Evolutionary conservation across 1,284 basidiomycete species (phyloP).

Genomic region (Tilletia walkeri): DNA sequence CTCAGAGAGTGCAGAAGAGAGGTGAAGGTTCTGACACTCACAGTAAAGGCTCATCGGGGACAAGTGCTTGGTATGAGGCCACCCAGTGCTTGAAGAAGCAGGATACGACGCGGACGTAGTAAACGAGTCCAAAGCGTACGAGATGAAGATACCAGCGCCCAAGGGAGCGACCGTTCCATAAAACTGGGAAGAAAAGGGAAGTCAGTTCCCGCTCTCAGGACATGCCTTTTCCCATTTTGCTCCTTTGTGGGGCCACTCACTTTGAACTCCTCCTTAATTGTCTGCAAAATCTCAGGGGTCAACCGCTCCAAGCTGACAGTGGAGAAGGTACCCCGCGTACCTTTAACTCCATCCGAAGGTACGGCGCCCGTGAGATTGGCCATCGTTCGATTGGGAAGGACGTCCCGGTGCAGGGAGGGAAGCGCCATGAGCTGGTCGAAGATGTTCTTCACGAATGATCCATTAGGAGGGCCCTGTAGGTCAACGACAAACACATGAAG

Average conservation of each 20-base stretch:
- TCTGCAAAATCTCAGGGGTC: conserved; percentile 10
- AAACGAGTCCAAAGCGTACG: conserved; percentile 11
- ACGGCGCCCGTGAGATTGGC: conserved; percentile 4
- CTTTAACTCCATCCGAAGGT: neutral
- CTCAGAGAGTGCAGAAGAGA: no score
- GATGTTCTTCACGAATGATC: neutral
- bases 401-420: neutral
- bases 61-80: neutral
- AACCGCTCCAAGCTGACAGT: conserved; percentile 7
- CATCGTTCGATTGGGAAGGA: conserved; percentile 1
- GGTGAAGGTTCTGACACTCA: neutral
- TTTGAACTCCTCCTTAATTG: conserved; percentile 7
- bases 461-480: neutral
- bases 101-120: neutral
- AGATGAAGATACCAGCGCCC: conserved; percentile 6
- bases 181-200: neutral
- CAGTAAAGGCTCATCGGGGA: conserved; percentile 15
- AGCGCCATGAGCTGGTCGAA: conserved; percentile 8
- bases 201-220: neutral
- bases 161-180: neutral
- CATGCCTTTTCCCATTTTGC: neutral
- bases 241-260: neutral
- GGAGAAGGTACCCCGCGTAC: conserved; percentile 11
- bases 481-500: no score
- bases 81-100: neutral